These are phyloP conservation scores for Taiwanofungus camphoratus DNA, from an alignment of 1,284 basidiomycete species.

Conservation along the genomic window DNA sequence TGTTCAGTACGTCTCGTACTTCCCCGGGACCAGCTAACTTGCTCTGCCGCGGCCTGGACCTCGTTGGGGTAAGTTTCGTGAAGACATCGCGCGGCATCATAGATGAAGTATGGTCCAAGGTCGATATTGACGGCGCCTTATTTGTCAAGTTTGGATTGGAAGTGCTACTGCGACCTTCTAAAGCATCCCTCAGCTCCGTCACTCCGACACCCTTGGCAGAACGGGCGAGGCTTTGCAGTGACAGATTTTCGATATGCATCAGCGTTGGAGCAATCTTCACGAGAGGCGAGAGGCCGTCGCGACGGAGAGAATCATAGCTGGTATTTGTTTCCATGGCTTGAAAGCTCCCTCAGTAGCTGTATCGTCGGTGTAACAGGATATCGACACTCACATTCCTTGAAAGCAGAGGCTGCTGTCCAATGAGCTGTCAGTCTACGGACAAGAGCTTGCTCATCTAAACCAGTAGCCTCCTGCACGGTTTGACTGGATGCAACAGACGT, in stretches of 20 bases:
- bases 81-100: conserved; percentile 38
- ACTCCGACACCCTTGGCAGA: conserved; percentile 78
- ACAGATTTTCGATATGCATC: conserved; percentile 86
- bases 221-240: conserved; percentile 72
- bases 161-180: conserved; percentile 76
- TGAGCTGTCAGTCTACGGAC: conserved; percentile 44
- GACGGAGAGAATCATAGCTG: conserved; percentile 51
- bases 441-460: conserved; percentile 53
- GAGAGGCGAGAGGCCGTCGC: conserved; percentile 64
- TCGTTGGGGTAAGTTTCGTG: conserved; percentile 37
- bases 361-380: neutral
- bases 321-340: conserved; percentile 57
- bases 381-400: conserved; percentile 62
- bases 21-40: conserved; percentile 55
- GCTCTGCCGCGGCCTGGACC: conserved; percentile 47
- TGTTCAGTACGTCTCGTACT: conserved; percentile 72
- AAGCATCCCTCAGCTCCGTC: conserved; percentile 77
- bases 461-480: conserved; percentile 57
- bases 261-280: conserved; percentile 76
- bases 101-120: conserved; percentile 60
- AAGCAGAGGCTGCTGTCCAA: conserved; percentile 76
- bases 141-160: conserved; percentile 61
- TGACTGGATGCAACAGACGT: conserved; percentile 43
- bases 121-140: conserved; percentile 65
- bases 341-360: neutral